A percentile compares a stretch with the other conserved stretches of the same genome.
Evolutionary conservation across 768 basidiomycete species (phyloP).

Genomic region (Pseudohyphozyma bogoriensis): DNA sequence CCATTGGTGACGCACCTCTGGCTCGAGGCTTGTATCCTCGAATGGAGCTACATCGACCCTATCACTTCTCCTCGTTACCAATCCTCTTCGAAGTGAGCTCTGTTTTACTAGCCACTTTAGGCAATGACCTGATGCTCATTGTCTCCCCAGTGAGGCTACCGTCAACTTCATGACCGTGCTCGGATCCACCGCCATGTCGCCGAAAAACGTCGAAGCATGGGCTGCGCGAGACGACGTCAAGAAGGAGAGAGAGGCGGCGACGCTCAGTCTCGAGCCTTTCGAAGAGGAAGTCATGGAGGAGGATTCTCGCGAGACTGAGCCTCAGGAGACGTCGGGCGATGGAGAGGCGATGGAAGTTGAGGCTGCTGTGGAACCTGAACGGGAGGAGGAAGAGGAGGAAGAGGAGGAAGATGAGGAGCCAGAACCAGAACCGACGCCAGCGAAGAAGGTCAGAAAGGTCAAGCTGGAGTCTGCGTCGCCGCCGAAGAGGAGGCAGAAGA

Average conservation of each 20-base stretch:
- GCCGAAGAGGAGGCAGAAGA: too few relatives aligned
- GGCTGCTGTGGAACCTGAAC: not conserved
- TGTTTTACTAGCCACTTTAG: too few relatives aligned
- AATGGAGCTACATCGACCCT: slow-evolving; percentile 47
- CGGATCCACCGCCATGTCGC: slow-evolving; percentile 14
- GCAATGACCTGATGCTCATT: slow-evolving; percentile 27
- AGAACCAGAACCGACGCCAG: not conserved
- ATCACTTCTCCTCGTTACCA: not conserved
- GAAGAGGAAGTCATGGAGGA: not conserved
- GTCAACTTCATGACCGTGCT: slow-evolving; percentile 14
- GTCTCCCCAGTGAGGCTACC: slow-evolving; percentile 7
- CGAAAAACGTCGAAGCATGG: slow-evolving; percentile 31
- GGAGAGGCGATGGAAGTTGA: slow-evolving; percentile 3
- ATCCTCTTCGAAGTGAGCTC: too few relatives aligned
- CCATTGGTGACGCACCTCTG: slow-evolving; percentile 81
- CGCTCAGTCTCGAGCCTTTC: not conserved
- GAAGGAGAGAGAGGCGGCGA: not conserved
- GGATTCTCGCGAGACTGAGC: too few relatives aligned
- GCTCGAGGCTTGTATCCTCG: slow-evolving; percentile 79
- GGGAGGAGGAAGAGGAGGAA: not conserved
- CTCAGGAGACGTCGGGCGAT: not conserved
- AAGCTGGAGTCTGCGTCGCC: too few relatives aligned
- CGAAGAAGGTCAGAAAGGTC: too few relatives aligned
- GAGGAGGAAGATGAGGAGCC: not conserved
- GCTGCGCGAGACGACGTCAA: slow-evolving; percentile 15